A percentile compares a stretch with the other conserved stretches of the same genome.
These are phyloP conservation scores for Aureobasidium uvarum DNA, from an alignment of 2,329 filamentous ascomycete species.

Conservation along the genomic window DNA sequence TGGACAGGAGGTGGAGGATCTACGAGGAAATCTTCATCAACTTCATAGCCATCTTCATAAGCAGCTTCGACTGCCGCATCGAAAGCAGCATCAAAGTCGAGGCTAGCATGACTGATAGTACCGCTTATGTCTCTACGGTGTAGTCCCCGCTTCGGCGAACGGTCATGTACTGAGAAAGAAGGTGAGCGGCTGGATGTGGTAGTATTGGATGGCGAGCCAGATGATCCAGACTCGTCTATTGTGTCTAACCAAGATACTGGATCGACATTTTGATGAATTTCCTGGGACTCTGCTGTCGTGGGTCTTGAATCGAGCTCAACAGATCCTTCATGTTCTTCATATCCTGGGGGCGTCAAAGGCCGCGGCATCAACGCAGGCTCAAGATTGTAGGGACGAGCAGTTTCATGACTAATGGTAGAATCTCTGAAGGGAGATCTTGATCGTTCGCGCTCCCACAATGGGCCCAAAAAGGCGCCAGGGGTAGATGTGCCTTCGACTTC, in stretches of 20 bases:
- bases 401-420: slow-evolving; percentile 15
- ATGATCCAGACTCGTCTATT: slow-evolving; percentile 76
- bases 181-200: slow-evolving; percentile 48
- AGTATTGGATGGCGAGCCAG: slow-evolving; percentile 11
- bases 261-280: slow-evolving; percentile 19
- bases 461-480: slow-evolving; percentile 28
- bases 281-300: slow-evolving; percentile 5
- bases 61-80: slow-evolving; percentile 95
- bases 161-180: slow-evolving; percentile 75
- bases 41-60: slow-evolving; percentile 88
- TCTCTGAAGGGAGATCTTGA: slow-evolving; percentile 28
- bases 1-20: neutral
- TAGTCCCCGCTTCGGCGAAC: slow-evolving; percentile 67
- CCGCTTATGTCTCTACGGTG: slow-evolving; percentile 68
- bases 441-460: slow-evolving; percentile 30
- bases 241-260: slow-evolving; percentile 49
- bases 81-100: slow-evolving; percentile 89
- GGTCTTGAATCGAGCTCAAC: slow-evolving; percentile 20
- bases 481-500: slow-evolving; percentile 39
- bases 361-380: slow-evolving; percentile 60
- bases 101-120: slow-evolving; percentile 71
- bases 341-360: slow-evolving; percentile 66
- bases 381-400: slow-evolving; percentile 22
- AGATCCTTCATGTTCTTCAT: slow-evolving; percentile 19
- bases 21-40: slow-evolving; percentile 46